A percentile compares a stretch with the other conserved stretches of the same genome.
phyloP scores from a whole-genome alignment of 2,329 filamentous ascomycete species.

The Colletotrichum melonis region DNA sequence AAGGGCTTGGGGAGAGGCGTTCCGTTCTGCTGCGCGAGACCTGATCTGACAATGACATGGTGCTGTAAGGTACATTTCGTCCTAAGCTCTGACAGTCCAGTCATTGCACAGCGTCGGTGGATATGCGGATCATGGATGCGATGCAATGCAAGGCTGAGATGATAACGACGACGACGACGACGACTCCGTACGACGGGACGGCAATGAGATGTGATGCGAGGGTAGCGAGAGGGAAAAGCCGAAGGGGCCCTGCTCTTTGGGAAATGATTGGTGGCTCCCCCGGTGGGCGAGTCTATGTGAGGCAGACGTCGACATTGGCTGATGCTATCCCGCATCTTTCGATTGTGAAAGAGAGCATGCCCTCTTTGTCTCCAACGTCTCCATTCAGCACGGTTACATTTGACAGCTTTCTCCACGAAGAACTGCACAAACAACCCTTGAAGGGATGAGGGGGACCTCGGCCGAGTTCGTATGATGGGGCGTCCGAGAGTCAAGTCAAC shows the following conservation, averaged over 20 bases:
- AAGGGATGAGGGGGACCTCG: constrained; percentile 1
- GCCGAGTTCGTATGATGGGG: not conserved
- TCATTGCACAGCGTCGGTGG: not conserved
- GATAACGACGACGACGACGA: constrained; percentile 9
- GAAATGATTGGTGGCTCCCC: not conserved
- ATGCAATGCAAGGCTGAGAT: constrained; percentile 21
- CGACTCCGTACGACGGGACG: not conserved
- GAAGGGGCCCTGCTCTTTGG: not conserved
- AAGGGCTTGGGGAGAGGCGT: constrained; percentile 3
- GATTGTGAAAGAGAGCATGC: not conserved
- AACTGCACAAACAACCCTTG: not conserved
- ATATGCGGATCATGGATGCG: not conserved
- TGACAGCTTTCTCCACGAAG: not conserved
- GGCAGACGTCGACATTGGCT: not conserved
- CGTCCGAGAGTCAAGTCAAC: not conserved
- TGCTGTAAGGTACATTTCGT: not conserved
- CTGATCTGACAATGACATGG: not conserved
- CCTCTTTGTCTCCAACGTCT: not conserved
- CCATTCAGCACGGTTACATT: not conserved
- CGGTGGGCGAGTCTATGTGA: not conserved
- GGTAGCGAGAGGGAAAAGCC: not conserved
- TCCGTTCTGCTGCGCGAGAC: not conserved
- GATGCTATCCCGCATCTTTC: not conserved
- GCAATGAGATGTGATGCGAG: not conserved
- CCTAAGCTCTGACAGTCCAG: too few species aligned